Percentiles rank a stretch among this genome's conserved stretches.
These are phyloP conservation scores for Dactylorhiza incarnata DNA, from an alignment of 106 monocot species.

Conservation along the genomic window DNA sequence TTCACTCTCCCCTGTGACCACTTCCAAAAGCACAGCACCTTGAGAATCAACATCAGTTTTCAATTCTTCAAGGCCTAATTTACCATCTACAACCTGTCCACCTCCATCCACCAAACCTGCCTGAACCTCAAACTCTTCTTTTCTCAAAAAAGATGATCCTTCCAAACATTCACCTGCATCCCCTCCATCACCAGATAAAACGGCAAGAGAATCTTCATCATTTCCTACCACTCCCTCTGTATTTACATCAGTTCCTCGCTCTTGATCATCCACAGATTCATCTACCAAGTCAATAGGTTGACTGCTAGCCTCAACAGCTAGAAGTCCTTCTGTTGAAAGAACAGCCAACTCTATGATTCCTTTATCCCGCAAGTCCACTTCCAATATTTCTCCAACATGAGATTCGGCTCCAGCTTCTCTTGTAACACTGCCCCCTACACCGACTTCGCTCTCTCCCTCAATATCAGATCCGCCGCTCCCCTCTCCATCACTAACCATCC, in stretches of 20 bases:
- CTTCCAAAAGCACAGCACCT: not conserved
- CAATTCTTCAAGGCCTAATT: not conserved
- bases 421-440: not conserved
- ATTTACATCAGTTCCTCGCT: not conserved
- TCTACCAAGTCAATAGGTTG: not conserved
- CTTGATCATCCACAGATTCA: not conserved
- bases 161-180: not conserved
- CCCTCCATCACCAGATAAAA: too few species aligned
- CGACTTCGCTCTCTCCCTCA: not conserved
- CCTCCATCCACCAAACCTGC: not conserved
- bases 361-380: not conserved
- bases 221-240: not conserved
- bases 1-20: not conserved
- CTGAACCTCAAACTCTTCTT: not conserved
- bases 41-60: not conserved
- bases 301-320: not conserved
- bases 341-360: not conserved
- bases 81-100: not conserved
- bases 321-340: not conserved
- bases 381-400: not conserved
- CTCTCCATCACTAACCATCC: not conserved
- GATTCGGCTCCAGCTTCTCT: not conserved
- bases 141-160: constrained; percentile 1
- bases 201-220: not conserved
- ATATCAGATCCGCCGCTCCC: not conserved